Conservation (phyloP, 2,329 filamentous ascomycete genomes). For the Trichoderma koningiopsis region DNA sequence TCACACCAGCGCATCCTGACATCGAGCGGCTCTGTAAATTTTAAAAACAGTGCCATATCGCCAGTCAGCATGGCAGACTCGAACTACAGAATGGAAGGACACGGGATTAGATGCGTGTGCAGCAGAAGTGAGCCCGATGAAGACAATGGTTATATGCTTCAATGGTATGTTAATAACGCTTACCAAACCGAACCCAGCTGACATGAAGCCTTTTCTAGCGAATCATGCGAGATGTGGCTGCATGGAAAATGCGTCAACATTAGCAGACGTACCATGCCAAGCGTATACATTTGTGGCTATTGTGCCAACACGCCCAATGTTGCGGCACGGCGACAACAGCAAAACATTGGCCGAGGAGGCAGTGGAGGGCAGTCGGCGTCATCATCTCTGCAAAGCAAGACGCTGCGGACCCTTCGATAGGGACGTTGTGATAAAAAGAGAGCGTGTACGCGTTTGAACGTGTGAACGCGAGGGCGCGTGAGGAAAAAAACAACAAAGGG, state of each 20-base stretch:
- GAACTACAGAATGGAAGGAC: conserved; percentile 46
- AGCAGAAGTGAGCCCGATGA: conserved; percentile 48
- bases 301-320: conserved; percentile 62
- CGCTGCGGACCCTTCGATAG: conserved; percentile 48
- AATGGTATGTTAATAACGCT: conserved; percentile 54
- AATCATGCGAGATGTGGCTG: conserved; percentile 67
- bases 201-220: conserved; percentile 43
- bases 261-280: conserved; percentile 56
- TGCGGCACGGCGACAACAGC: conserved; percentile 51
- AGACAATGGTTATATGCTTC: conserved; percentile 60
- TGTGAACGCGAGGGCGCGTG: neutral
- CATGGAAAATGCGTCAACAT: conserved; percentile 66
- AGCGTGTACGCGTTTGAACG: neutral
- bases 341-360: conserved; percentile 45
- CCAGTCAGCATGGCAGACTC: conserved; percentile 55
- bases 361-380: conserved; percentile 33
- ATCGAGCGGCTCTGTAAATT: conserved; percentile 38
- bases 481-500: conserved; percentile 3
- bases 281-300: conserved; percentile 65
- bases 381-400: conserved; percentile 48
- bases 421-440: neutral
- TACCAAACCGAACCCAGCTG: neutral
- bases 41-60: conserved; percentile 48
- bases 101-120: conserved; percentile 60
- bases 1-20: conserved; percentile 39